A percentile compares a stretch with the other conserved stretches of the same genome.
Evolutionary conservation across 2,329 filamentous ascomycete genomes (phyloP).

Genomic region (Trichoderma gracile): DNA sequence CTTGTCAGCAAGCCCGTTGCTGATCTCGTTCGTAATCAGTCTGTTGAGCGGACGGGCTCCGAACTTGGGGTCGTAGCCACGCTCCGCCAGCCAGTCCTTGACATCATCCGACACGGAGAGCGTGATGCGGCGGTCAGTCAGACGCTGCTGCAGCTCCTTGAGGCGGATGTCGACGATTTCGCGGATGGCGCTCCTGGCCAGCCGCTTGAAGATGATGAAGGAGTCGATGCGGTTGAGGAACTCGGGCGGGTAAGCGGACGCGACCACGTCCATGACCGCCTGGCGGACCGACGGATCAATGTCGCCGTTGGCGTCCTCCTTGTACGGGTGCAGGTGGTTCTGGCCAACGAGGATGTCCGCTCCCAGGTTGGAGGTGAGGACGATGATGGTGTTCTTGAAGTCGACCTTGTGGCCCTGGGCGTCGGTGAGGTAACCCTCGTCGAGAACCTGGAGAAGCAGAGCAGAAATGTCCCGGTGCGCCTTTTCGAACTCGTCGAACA

Average conservation of each 20-base stretch:
- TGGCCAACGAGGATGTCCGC: slow-evolving; percentile 85
- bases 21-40: slow-evolving; percentile 85
- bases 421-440: slow-evolving; percentile 94
- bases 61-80: slow-evolving; percentile 88
- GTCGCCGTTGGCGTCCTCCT: slow-evolving; percentile 63
- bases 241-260: slow-evolving; percentile 75
- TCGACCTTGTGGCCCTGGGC: slow-evolving; percentile 95
- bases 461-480: slow-evolving; percentile 94
- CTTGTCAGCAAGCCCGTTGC: slow-evolving; percentile 83
- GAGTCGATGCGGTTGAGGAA: slow-evolving; percentile 97
- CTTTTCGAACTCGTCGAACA: slow-evolving; percentile 98
- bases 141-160: slow-evolving; percentile 75
- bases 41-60: slow-evolving; percentile 89
- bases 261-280: slow-evolving; percentile 86
- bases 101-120: slow-evolving; percentile 71
- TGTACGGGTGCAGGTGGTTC: slow-evolving; percentile 64
- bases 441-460: slow-evolving; percentile 87
- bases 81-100: slow-evolving; percentile 82
- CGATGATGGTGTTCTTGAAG: slow-evolving; percentile 94
- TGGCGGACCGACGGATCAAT: slow-evolving; percentile 72
- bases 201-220: slow-evolving; percentile 92
- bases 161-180: slow-evolving; percentile 95
- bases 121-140: slow-evolving; percentile 82
- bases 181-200: slow-evolving; percentile 74
- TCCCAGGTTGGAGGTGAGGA: slow-evolving; percentile 92